Percentiles rank a stretch among this genome's conserved stretches.
Evolutionary conservation across 78 protist species (phyloP).

Genomic region (Carpediemonas membranifera): DNA sequence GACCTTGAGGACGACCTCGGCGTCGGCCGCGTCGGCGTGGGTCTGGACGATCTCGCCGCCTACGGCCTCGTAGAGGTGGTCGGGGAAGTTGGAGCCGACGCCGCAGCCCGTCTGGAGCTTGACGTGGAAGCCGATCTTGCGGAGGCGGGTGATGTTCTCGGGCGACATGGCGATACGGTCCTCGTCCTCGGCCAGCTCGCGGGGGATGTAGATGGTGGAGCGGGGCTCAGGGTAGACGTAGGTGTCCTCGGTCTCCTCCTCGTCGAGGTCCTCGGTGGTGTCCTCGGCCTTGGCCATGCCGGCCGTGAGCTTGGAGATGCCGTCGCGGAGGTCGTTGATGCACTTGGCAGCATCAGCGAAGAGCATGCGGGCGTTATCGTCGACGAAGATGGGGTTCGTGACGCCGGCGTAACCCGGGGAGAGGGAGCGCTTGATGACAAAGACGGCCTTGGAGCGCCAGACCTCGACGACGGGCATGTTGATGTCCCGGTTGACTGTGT

Average conservation of each 20-base stretch:
- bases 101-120: slow-evolving; percentile 40
- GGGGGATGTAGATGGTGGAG: slow-evolving; percentile 3
- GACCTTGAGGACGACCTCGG: slow-evolving; percentile 32
- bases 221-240: slow-evolving; percentile 5
- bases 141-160: slow-evolving; percentile 34
- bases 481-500: slow-evolving; percentile 94
- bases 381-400: slow-evolving; percentile 81
- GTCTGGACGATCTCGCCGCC: slow-evolving; percentile 24
- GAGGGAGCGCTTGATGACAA: slow-evolving; percentile 84
- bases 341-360: slow-evolving; percentile 85
- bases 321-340: slow-evolving; percentile 30
- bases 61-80: slow-evolving; percentile 13
- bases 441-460: slow-evolving; percentile 27
- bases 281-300: not conserved
- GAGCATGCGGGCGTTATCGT: slow-evolving; percentile 77
- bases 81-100: slow-evolving; percentile 22
- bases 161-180: too few relatives aligned
- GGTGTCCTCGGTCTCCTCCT: not conserved
- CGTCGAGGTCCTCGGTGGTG: not conserved
- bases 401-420: slow-evolving; percentile 91
- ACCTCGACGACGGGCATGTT: slow-evolving; percentile 88
- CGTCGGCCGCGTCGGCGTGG: not conserved
- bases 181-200: slow-evolving; percentile 9
- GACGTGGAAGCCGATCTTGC: slow-evolving; percentile 36
- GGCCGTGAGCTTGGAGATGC: not conserved